phyloP scores from a whole-genome alignment of 2,329 filamentous ascomycete species.

The Hypoxylon sp. region DNA sequence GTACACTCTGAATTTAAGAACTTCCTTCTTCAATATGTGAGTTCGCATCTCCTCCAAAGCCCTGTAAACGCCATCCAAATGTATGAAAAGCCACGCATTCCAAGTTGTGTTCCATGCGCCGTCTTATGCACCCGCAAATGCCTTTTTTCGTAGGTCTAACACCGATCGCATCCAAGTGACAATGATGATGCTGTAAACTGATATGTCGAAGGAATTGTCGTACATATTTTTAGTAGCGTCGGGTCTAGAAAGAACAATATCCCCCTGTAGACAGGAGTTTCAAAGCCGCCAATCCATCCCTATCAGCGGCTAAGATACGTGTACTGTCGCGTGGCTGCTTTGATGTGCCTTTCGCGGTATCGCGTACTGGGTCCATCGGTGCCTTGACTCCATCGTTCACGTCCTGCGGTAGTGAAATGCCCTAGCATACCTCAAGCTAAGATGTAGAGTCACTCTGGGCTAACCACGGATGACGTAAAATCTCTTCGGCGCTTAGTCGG shows the following conservation, averaged over 20 bases:
- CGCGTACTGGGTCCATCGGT: neutral
- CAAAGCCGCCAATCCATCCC: neutral
- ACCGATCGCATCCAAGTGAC: neutral
- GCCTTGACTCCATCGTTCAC: neutral
- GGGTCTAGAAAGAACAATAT: neutral
- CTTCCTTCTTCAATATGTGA: neutral
- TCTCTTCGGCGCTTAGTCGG: neutral
- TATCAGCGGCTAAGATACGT: neutral
- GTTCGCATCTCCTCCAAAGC: neutral
- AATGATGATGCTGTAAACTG: neutral
- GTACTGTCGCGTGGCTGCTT: neutral
- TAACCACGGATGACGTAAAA: neutral
- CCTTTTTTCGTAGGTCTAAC: neutral
- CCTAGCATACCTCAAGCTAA: neutral
- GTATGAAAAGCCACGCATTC: neutral
- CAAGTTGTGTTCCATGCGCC: neutral
- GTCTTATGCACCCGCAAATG: neutral
- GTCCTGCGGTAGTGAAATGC: neutral
- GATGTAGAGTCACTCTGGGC: neutral
- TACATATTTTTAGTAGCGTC: neutral
- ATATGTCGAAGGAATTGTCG: neutral
- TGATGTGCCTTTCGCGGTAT: neutral
- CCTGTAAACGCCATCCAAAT: neutral
- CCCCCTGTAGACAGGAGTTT: neutral
- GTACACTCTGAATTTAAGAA: neutral